Percentiles rank a stretch among this genome's conserved stretches.
These are phyloP conservation scores for Tolypocladium guangdongense DNA, from an alignment of 2,329 filamentous ascomycete species.

Conservation along the genomic window DNA sequence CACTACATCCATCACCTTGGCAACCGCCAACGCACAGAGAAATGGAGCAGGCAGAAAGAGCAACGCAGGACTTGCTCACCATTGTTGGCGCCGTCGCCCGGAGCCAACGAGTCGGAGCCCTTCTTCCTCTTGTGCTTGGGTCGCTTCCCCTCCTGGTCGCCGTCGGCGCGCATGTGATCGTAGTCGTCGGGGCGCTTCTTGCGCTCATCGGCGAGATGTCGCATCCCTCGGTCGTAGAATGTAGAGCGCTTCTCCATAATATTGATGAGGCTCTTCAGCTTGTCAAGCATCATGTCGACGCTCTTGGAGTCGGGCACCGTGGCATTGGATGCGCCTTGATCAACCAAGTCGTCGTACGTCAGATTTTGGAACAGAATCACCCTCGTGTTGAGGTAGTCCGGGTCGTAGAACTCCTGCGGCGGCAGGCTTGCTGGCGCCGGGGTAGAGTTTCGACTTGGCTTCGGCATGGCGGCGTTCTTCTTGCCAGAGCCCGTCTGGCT, in stretches of 20 bases:
- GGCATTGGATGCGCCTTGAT: constrained; percentile 45
- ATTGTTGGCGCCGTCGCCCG: constrained; percentile 35
- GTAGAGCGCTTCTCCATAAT: constrained; percentile 56
- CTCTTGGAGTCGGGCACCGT: constrained; percentile 53
- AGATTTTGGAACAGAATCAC: constrained; percentile 48
- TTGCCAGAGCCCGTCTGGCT: constrained; percentile 54
- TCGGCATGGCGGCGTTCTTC: constrained; percentile 50
- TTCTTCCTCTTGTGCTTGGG: constrained; percentile 72
- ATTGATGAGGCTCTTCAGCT: constrained; percentile 53
- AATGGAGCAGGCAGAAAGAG: neutral
- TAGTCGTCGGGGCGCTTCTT: constrained; percentile 50
- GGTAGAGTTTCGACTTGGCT: constrained; percentile 70
- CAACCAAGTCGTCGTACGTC: constrained; percentile 59
- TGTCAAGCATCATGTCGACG: constrained; percentile 51
- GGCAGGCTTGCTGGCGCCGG: constrained; percentile 45
- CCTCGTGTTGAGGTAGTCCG: constrained; percentile 56
- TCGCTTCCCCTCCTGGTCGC: constrained; percentile 42
- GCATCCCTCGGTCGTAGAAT: constrained; percentile 63
- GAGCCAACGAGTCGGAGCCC: constrained; percentile 47
- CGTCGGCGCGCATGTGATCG: constrained; percentile 34
- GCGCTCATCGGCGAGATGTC: constrained; percentile 53
- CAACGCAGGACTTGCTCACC: constrained; percentile 13
- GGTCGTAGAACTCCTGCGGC: constrained; percentile 42
- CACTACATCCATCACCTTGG: neutral
- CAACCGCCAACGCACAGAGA: neutral